Percentiles rank a stretch among this genome's conserved stretches.
These are phyloP conservation scores for Plasmodium blacklocki DNA, from an alignment of 169 alveolate genomes.

Conservation along the genomic window DNA sequence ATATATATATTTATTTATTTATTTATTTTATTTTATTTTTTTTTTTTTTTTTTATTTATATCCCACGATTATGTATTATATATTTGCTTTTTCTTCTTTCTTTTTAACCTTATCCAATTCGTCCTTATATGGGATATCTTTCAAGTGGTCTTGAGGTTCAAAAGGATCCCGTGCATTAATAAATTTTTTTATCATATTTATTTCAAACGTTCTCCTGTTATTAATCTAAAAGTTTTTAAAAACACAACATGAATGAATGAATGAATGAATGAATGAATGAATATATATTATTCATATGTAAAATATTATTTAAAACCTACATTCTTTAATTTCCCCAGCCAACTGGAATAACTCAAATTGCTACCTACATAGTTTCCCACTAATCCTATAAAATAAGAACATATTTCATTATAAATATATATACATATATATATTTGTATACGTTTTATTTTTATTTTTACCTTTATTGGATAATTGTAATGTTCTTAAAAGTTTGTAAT, in stretches of 20 bases:
- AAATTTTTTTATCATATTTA: constrained; percentile 57
- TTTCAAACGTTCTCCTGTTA: constrained; percentile 18
- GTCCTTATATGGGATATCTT: constrained; percentile 74
- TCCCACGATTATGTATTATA: not conserved
- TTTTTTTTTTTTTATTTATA: no score
- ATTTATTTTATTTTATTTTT: no score
- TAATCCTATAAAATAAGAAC: not conserved
- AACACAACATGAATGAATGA: not conserved
- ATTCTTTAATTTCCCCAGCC: constrained; percentile 18
- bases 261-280: not conserved
- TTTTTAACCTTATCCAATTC: constrained; percentile 63
- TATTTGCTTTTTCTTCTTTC: constrained; percentile 7
- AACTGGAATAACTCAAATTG: constrained; percentile 38
- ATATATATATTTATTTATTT: constrained; percentile 1
- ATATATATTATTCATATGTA: not conserved
- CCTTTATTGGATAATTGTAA: not conserved
- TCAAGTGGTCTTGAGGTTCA: constrained; percentile 70
- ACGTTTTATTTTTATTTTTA: not conserved
- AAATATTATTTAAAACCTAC: constrained; percentile 2
- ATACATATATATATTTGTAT: not conserved
- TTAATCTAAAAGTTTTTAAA: constrained; percentile 4
- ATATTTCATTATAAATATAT: not conserved
- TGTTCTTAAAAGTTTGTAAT: not conserved
- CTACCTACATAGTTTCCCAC: constrained; percentile 67
- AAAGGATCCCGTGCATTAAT: constrained; percentile 50